phyloP scores from a whole-genome alignment of 306 rosid genomes.

The Heteromeles arbutifolia region DNA sequence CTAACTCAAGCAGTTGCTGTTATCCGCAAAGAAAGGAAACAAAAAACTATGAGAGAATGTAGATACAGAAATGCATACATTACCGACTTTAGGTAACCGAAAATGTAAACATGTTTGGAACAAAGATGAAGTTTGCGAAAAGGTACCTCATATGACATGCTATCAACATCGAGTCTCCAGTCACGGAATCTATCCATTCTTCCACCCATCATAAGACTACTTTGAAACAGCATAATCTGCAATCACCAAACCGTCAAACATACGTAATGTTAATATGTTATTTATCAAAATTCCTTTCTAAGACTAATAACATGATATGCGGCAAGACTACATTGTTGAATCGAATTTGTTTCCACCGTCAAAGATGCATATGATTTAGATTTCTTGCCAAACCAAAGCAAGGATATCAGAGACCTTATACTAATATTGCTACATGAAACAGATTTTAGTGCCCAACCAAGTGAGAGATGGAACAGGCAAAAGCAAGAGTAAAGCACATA shows the following conservation, averaged over 20 bases:
- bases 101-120: neutral
- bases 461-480: neutral
- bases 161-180: conserved; percentile 86
- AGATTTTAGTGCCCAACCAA: neutral
- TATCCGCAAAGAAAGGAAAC: conserved; percentile 1
- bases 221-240: conserved; percentile 82
- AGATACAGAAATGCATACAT: neutral
- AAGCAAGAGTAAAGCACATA: neutral
- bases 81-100: neutral
- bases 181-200: conserved; percentile 74
- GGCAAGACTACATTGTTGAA: neutral
- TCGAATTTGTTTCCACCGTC: neutral
- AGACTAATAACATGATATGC: neutral
- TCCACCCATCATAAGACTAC: conserved; percentile 72
- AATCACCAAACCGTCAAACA: conserved; percentile 1
- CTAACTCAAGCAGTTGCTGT: conserved; percentile 84
- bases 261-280: neutral
- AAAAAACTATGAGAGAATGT: neutral
- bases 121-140: neutral
- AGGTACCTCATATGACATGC: conserved; percentile 85
- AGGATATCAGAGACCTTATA: neutral
- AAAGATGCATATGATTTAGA: neutral
- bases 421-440: neutral
- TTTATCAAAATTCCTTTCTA: neutral
- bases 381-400: neutral